A percentile compares a stretch with the other conserved stretches of the same genome.
These are phyloP conservation scores for Lasiosphaeriaceae sp. DNA, from an alignment of 495 filamentous ascomycete species.

Conservation along the genomic window DNA sequence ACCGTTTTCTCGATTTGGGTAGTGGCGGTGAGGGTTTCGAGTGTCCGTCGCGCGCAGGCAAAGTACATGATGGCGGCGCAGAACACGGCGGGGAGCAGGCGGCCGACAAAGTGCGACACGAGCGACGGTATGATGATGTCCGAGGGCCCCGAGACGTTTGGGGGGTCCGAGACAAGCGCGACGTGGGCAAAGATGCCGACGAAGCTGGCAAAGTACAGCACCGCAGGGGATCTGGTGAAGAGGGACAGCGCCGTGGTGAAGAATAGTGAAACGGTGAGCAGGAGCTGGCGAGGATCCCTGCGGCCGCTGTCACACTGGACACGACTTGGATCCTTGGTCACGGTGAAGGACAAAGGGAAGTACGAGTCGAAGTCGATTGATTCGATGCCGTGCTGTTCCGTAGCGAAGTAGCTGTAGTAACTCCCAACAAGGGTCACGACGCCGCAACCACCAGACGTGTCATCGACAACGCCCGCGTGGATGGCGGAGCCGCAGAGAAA, in stretches of 20 bases:
- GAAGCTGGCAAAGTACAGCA: slow-evolving; percentile 70
- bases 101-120: slow-evolving; percentile 64
- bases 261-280: slow-evolving; percentile 66
- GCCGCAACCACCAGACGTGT: slow-evolving; percentile 69
- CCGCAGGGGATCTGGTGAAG: slow-evolving; percentile 62
- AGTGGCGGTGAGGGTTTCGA: slow-evolving; percentile 55
- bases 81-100: slow-evolving; percentile 74
- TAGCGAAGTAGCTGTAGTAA: slow-evolving; percentile 56
- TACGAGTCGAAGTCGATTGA: slow-evolving; percentile 67
- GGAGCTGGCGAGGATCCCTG: slow-evolving; percentile 64
- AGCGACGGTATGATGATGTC: slow-evolving; percentile 49
- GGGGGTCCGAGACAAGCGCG: slow-evolving; percentile 75
- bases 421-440: slow-evolving; percentile 53
- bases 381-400: slow-evolving; percentile 57
- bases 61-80: slow-evolving; percentile 69
- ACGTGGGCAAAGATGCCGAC: slow-evolving; percentile 70
- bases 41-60: slow-evolving; percentile 46
- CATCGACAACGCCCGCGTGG: slow-evolving; percentile 67
- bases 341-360: slow-evolving; percentile 73
- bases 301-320: slow-evolving; percentile 44
- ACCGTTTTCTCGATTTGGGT: slow-evolving; percentile 69
- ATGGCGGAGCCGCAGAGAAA: slow-evolving; percentile 80
- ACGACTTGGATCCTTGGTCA: slow-evolving; percentile 35
- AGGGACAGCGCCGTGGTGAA: slow-evolving; percentile 65
- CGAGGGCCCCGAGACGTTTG: slow-evolving; percentile 26